Percentiles rank a stretch among this genome's conserved stretches.
Conservation (phyloP, 2,329 filamentous ascomycete species). For the Stemphylium lycopersici region DNA sequence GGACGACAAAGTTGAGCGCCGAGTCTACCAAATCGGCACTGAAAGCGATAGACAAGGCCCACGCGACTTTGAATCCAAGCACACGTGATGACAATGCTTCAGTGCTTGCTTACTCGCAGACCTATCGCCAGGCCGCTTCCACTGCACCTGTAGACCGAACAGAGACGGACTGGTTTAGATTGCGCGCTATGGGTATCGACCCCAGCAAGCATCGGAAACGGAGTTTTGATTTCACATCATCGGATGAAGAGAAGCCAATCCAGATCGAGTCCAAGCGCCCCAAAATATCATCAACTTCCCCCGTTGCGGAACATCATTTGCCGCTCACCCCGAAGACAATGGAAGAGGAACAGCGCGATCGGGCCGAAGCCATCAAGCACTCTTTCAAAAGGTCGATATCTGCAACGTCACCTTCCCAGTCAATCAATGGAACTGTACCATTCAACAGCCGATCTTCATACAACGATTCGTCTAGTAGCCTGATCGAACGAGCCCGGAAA, state of each 20-base stretch:
- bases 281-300: conserved; percentile 16
- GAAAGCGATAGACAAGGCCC: neutral
- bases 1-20: neutral
- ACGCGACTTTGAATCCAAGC: conserved; percentile 8
- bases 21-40: neutral
- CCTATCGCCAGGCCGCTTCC: conserved; percentile 26
- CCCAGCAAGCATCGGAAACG: conserved; percentile 41
- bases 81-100: conserved; percentile 5
- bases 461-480: conserved; percentile 1
- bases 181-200: conserved; percentile 57
- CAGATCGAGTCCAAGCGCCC: conserved; percentile 33
- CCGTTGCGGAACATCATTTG: conserved; percentile 6
- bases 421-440: conserved; percentile 9
- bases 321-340: conserved; percentile 13
- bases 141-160: conserved; percentile 51
- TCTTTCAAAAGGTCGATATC: conserved; percentile 21
- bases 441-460: conserved; percentile 20
- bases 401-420: conserved; percentile 11
- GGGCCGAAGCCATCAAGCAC: conserved; percentile 29
- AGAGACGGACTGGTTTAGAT: conserved; percentile 57
- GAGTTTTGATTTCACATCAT: conserved; percentile 32
- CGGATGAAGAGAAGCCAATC: conserved; percentile 28
- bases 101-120: conserved; percentile 28
- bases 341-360: conserved; percentile 31
- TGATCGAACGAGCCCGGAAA: conserved; percentile 24